phyloP scores from a whole-genome alignment of 345 rosid species.

The Eutrema japonicum region DNA sequence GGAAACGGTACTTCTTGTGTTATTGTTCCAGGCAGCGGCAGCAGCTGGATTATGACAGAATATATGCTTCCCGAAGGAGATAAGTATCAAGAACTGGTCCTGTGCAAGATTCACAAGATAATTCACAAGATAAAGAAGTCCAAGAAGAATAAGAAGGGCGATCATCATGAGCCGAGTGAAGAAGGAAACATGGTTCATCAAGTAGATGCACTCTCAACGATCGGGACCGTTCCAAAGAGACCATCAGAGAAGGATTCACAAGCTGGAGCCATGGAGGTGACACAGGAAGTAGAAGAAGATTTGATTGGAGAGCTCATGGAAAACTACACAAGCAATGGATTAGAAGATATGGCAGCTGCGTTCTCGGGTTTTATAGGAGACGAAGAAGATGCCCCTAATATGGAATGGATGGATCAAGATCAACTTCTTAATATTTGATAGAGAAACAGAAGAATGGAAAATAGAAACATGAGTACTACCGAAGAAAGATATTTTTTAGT shows the following conservation, averaged over 20 bases:
- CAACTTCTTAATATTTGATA: too few relatives aligned
- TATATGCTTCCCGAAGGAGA: neutral
- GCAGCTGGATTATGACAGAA: constrained; percentile 3
- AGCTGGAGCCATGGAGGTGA: neutral
- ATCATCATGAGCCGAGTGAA: neutral
- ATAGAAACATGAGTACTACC: too few relatives aligned
- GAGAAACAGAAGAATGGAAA: too few relatives aligned
- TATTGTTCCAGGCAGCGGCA: neutral
- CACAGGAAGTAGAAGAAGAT: neutral
- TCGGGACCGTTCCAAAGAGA: neutral
- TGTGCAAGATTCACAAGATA: neutral
- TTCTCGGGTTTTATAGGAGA: too few relatives aligned
- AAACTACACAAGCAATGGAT: neutral
- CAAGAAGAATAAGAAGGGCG: too few relatives aligned
- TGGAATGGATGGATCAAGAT: too few relatives aligned
- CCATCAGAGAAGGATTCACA: neutral
- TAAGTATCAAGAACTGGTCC: neutral
- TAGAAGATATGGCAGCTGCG: neutral
- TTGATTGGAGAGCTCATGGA: neutral
- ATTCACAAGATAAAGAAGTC: neutral
- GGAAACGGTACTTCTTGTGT: too few relatives aligned
- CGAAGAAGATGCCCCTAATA: too few relatives aligned
- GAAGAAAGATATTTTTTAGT: too few relatives aligned
- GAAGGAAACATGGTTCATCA: neutral
- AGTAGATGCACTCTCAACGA: neutral